phyloP scores from a whole-genome alignment of 805 yeast species.

The Saccharomycopsis sp. region DNA sequence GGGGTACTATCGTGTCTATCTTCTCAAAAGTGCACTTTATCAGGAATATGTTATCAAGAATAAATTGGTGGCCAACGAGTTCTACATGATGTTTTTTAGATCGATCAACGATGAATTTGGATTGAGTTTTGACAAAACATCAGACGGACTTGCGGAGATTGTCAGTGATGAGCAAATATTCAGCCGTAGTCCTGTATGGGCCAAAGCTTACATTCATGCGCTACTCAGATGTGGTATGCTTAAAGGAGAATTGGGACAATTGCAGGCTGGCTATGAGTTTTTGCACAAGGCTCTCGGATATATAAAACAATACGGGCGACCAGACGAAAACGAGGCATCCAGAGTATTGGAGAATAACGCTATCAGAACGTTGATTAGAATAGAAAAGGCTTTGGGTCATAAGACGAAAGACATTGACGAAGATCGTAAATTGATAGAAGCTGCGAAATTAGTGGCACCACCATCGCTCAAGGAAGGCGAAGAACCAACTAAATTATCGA shows the following conservation, averaged over 20 bases:
- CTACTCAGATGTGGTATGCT: slow-evolving; percentile 35
- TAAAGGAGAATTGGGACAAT: slow-evolving; percentile 26
- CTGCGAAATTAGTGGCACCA: slow-evolving; percentile 22
- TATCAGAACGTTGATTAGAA: slow-evolving; percentile 18
- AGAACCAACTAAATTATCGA: slow-evolving; percentile 10
- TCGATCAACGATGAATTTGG: slow-evolving; percentile 29
- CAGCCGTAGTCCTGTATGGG: slow-evolving; percentile 27
- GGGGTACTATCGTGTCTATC: background rate
- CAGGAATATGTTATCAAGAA: slow-evolving; percentile 31
- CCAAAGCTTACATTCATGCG: slow-evolving; percentile 33
- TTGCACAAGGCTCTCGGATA: slow-evolving; percentile 26
- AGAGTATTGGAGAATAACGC: slow-evolving; percentile 29
- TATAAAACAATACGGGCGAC: background rate
- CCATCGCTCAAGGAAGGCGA: slow-evolving; percentile 16
- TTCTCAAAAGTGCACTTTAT: slow-evolving; percentile 31
- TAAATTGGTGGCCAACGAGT: slow-evolving; percentile 31
- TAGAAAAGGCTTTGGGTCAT: background rate
- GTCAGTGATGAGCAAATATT: slow-evolving; percentile 24
- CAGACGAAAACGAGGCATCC: slow-evolving; percentile 23
- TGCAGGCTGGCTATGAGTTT: slow-evolving; percentile 25
- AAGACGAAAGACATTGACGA: background rate
- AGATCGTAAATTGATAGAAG: background rate
- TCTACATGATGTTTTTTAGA: slow-evolving; percentile 29
- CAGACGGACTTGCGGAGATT: slow-evolving; percentile 22
- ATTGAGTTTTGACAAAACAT: slow-evolving; percentile 22